Conservation (phyloP, 2,329 filamentous ascomycete species). For the Aureobasidium sp. region DNA sequence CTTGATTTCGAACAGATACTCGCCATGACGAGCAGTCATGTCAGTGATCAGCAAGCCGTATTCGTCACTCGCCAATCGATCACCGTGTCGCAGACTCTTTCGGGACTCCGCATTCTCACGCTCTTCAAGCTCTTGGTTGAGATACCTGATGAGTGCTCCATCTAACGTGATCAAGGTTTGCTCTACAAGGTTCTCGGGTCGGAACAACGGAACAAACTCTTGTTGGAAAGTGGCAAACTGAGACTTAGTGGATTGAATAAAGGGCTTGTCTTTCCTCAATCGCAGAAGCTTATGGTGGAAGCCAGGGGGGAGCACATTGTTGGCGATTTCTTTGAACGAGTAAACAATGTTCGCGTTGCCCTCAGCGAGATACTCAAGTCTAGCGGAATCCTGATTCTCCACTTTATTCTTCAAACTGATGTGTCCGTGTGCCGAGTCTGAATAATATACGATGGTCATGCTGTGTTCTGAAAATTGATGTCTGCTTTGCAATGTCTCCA, state of each 20-base stretch:
- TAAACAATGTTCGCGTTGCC: constrained; percentile 30
- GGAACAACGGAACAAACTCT: constrained; percentile 23
- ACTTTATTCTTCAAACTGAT: not conserved
- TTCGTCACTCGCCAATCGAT: constrained; percentile 20
- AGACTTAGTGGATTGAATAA: constrained; percentile 20
- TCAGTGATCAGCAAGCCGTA: constrained; percentile 27
- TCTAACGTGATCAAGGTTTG: constrained; percentile 22
- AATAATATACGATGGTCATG: not conserved
- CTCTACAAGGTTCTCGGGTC: constrained; percentile 22
- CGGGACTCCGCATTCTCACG: constrained; percentile 12
- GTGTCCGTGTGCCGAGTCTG: not conserved
- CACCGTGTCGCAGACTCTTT: constrained; percentile 18
- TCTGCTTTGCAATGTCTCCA: not conserved
- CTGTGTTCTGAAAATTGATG: not conserved
- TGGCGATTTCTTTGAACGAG: constrained; percentile 15
- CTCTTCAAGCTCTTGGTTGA: constrained; percentile 20
- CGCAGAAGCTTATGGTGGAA: constrained; percentile 23
- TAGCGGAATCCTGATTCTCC: not conserved
- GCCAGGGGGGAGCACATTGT: constrained; percentile 10
- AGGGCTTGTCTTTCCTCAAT: constrained; percentile 24
- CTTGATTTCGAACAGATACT: constrained; percentile 33
- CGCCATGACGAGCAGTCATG: constrained; percentile 22
- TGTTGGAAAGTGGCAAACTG: constrained; percentile 20
- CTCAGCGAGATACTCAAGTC: constrained; percentile 27
- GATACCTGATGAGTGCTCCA: constrained; percentile 12